Conservation (phyloP, 1,284 basidiomycete species). For the Vanrija humicola region DNA sequence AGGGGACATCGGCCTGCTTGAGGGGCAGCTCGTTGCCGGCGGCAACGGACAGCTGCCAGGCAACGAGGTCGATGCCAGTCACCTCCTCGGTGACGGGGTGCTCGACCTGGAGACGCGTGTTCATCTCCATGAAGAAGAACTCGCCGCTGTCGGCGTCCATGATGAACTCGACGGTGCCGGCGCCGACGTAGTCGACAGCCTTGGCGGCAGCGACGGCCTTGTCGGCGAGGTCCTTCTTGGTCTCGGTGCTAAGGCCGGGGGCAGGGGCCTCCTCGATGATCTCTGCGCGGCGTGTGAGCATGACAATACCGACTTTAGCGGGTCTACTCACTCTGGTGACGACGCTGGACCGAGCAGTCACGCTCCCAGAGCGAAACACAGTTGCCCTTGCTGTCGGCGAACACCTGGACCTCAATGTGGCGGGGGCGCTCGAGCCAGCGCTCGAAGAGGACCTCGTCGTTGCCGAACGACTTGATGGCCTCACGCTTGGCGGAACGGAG, state of each 20-base stretch:
- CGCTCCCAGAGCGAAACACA: constrained; percentile 87
- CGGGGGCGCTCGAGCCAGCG: constrained; percentile 78
- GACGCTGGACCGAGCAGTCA: constrained; percentile 88
- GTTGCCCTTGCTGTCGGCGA: constrained; percentile 70
- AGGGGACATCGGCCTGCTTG: constrained; percentile 68
- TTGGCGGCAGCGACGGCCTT: constrained; percentile 88
- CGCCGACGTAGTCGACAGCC: constrained; percentile 85
- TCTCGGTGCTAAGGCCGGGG: constrained; percentile 69
- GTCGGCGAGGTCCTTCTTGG: constrained; percentile 72
- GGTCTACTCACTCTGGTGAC: constrained; percentile 66
- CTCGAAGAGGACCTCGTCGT: constrained; percentile 79
- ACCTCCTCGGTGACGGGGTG: constrained; percentile 96
- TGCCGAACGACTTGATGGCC: constrained; percentile 78
- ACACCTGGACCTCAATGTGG: constrained; percentile 87
- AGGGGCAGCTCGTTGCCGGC: constrained; percentile 81
- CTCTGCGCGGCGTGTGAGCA: constrained; percentile 21
- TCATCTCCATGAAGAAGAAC: constrained; percentile 96
- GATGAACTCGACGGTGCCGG: constrained; percentile 90
- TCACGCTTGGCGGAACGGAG: constrained; percentile 81
- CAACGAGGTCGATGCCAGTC: constrained; percentile 83
- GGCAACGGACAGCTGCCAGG: constrained; percentile 91
- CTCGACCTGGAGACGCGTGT: constrained; percentile 88
- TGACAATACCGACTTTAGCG: not conserved
- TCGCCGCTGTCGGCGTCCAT: constrained; percentile 79
- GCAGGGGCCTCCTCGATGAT: constrained; percentile 70